phyloP scores from a whole-genome alignment of 1,284 basidiomycete species.

The Cerrena zonata region DNA sequence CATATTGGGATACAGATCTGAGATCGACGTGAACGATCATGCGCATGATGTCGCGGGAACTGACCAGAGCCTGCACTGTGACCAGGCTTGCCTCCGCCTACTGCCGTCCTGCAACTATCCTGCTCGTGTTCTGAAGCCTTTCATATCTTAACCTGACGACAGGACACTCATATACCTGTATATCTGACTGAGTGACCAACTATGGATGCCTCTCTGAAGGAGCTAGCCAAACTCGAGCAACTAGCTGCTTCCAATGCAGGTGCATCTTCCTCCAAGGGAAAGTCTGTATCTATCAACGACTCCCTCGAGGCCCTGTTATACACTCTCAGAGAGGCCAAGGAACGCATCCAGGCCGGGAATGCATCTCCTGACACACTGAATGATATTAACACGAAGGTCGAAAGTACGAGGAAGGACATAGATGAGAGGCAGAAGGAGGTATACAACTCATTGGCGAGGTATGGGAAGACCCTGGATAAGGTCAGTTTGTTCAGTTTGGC shows the following conservation, averaged over 20 bases:
- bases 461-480: constrained; percentile 87
- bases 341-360: constrained; percentile 47
- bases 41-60: not conserved
- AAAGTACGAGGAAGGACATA: constrained; percentile 73
- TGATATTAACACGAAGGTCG: constrained; percentile 54
- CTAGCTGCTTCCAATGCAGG: constrained; percentile 54
- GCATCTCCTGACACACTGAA: constrained; percentile 49
- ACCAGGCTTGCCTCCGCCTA: too few species aligned
- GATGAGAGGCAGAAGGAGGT: constrained; percentile 86
- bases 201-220: constrained; percentile 71
- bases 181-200: not conserved
- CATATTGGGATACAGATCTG: not conserved
- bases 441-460: constrained; percentile 66
- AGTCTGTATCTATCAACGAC: constrained; percentile 51
- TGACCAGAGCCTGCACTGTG: not conserved
- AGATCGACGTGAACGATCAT: too few species aligned
- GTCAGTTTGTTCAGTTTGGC: too few species aligned
- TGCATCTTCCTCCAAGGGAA: constrained; percentile 39
- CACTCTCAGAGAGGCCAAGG: constrained; percentile 54
- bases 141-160: not conserved
- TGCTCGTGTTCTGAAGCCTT: not conserved
- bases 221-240: constrained; percentile 67
- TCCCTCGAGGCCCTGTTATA: constrained; percentile 68
- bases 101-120: too few species aligned
- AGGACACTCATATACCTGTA: not conserved